These are phyloP conservation scores for Lolium rigidum DNA, from an alignment of 176 grass and related monocot species.

Conservation along the genomic window DNA sequence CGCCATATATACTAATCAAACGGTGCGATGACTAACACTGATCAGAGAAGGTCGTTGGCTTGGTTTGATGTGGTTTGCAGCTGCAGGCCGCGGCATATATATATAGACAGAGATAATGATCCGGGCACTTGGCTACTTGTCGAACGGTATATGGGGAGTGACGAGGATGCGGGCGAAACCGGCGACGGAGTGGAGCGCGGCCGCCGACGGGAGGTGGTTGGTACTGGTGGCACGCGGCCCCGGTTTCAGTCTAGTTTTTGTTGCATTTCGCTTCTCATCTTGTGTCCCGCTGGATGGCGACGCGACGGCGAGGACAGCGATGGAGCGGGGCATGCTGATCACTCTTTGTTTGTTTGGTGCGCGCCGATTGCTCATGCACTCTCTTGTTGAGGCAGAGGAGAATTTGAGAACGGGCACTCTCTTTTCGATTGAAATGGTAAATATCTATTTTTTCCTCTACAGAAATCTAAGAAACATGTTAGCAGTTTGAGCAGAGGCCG, in stretches of 20 bases:
- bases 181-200: not conserved
- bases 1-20: not conserved
- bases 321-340: not conserved
- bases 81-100: not conserved
- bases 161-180: slow-evolving; percentile 27
- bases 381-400: not conserved
- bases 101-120: not conserved
- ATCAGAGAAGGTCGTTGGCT: not conserved
- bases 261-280: not conserved
- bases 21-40: no score
- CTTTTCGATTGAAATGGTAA: not conserved
- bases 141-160: not conserved
- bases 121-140: no score
- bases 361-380: not conserved
- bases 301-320: not conserved
- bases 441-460: no score
- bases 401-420: not conserved
- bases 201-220: not conserved
- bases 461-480: no score
- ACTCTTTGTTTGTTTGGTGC: not conserved
- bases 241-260: not conserved
- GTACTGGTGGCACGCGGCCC: no score
- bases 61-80: not conserved
- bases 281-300: not conserved
- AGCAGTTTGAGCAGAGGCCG: no score